Evolutionary conservation across 2,329 filamentous ascomycete genomes (phyloP).

Genomic region (Arthroderma sp.): DNA sequence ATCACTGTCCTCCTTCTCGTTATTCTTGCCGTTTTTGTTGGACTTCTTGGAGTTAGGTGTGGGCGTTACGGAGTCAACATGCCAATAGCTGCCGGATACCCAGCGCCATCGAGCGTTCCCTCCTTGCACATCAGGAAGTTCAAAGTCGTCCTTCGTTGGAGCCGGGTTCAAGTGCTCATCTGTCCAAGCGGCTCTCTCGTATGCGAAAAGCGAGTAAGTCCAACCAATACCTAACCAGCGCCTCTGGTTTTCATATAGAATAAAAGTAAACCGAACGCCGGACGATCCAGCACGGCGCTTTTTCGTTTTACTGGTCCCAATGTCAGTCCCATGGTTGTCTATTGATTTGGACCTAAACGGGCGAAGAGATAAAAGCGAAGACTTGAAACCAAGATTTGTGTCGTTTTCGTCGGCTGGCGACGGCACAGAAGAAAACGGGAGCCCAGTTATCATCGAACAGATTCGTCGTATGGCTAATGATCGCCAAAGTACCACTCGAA

Average conservation of each 20-base stretch:
- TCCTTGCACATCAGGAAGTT: conserved; percentile 53
- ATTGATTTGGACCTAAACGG: conserved; percentile 25
- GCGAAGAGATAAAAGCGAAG: conserved; percentile 17
- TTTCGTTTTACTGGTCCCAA: conserved; percentile 27
- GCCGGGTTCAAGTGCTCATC: conserved; percentile 84
- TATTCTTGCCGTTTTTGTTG: conserved; percentile 37
- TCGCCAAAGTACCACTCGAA: conserved; percentile 79
- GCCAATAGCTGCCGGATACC: conserved; percentile 77
- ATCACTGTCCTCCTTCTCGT: conserved; percentile 42
- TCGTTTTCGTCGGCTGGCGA: conserved; percentile 5
- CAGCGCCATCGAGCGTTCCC: conserved; percentile 59
- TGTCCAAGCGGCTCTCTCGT: conserved; percentile 84
- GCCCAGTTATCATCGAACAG: conserved; percentile 62
- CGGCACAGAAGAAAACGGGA: conserved; percentile 28
- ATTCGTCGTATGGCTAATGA: conserved; percentile 60
- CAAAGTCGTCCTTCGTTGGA: conserved; percentile 59
- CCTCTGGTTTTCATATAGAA: conserved; percentile 90
- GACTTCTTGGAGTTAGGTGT: conserved; percentile 22
- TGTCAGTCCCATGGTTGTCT: conserved; percentile 35
- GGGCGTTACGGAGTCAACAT: conserved; percentile 55
- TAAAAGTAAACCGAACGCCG: conserved; percentile 90
- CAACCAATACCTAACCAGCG: conserved; percentile 91
- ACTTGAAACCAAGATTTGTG: conserved; percentile 15
- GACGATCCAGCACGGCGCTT: conserved; percentile 41
- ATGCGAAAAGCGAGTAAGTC: conserved; percentile 81